Evolutionary conservation across 768 basidiomycete genomes (phyloP), one percentile per base, ranked within the genome.

Genomic region (Megacollybia marginata): DNA sequence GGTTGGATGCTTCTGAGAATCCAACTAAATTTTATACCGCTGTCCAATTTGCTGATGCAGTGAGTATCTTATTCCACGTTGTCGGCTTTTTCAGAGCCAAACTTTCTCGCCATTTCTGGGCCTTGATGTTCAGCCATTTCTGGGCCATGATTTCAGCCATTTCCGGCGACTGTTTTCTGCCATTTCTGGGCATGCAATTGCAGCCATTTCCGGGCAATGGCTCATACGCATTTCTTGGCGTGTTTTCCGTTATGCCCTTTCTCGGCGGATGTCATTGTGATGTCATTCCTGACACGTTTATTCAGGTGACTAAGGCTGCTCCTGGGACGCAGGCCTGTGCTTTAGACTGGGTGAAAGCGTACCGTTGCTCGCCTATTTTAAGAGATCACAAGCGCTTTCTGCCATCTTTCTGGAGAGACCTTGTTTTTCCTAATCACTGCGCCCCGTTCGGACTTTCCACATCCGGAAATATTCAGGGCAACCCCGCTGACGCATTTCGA

Each of bases 311-410:
- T 2, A 43, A 35, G 5, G 52, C 58, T 9, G 54, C 60, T 13
- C 47, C 52, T 10, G 60, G 60, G 2, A 54, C 61, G 1, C 56
- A 61, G 34, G 59, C 48, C 5, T 59, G 55, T 0, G 48, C 52
- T 2, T 33, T 59, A 0, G 57, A 62, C 33, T 42, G 43, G 33
- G 44, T 48, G 8, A 47, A 53, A 13, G 52, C 52, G 0, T 53
- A 44, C 31, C 48, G 48, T 9, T 48, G 48, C 13, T 48, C 48
- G 2, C 42, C 48, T 1, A 48, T 52, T 5, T 15, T 32, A 5
- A 32, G 47, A 16, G 48, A 49, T 10, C 47, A 52, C 16, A 52
- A 52, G 19, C 44, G 48, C 19, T 23, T 44, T 44, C 11, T 44
- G 18, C 49, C 46, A 33, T 36, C 35, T 10, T 16, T 36, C 35